Evolutionary conservation across 306 rosid species (phyloP), one percentile per base, ranked within the genome.

Genomic region (Rubus idaeus): DNA sequence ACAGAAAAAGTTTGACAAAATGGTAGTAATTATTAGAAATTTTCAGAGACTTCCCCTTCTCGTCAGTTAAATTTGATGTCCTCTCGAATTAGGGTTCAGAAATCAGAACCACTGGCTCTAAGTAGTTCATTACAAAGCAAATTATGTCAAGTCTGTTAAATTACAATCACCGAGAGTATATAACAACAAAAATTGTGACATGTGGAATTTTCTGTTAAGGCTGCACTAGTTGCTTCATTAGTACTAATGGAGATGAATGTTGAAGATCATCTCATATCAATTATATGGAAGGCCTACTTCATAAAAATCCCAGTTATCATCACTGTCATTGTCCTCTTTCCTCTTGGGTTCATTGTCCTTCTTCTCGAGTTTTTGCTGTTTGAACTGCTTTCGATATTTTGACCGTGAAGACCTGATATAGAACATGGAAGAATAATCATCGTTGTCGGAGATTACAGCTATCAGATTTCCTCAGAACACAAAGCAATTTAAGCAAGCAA

Each of bases 241-340:
- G 37, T 58, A 55, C 60, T 18, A 7, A 55, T 18, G 23, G 9
- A 18, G 21, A 63, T 67, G 18, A 13, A 68, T 40, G 57, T 42
- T 53, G 0, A 18, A 55, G 49, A 7, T 77, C 16, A 50, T 68
- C 46, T 20, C 50, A 13, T 46, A 64, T 60, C 75, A 45, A 64
- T 69, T 46, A 60, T 74, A 84, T 21, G 88, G 88, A 78, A 81
- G 80, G 41, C 81, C 78, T 69, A 84, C 85, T 39, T 84, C 68
- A 26, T 49, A 58, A 14, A 21, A 40, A 35, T 78, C 85, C 85
- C 85, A 81, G 64, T 84, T 81, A 69, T 84, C 88, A 10, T 77
- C 83, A 39, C 58, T n/a, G 0, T 65, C 78, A 23, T 50, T 62
- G 4, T 67, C 65, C 26, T 61, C 67, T 21, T 56, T 80, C 67